These are phyloP conservation scores for Galerina marginata DNA, from an alignment of 768 basidiomycete species.

Conservation along the genomic window DNA sequence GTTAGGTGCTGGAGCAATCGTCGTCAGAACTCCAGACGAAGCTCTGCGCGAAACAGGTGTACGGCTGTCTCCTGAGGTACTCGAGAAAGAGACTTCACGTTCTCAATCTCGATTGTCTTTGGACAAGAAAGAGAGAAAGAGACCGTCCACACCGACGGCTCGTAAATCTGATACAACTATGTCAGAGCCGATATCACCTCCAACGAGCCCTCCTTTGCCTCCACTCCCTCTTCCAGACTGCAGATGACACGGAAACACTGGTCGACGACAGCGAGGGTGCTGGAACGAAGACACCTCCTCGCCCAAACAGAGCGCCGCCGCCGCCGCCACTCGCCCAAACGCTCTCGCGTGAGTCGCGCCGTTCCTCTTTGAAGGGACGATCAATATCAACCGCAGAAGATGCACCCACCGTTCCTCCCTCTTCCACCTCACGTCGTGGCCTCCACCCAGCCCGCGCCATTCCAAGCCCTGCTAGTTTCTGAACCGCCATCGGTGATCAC, in stretches of 20 bases:
- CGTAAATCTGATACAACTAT: slow-evolving; percentile 15
- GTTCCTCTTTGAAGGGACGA: slow-evolving; percentile 45
- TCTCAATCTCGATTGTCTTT: slow-evolving; percentile 6
- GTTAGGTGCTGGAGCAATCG: slow-evolving; percentile 73
- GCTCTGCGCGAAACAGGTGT: slow-evolving; percentile 62
- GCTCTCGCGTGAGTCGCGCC: slow-evolving; percentile 21
- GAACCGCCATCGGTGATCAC: slow-evolving; percentile 50
- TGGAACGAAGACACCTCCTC: slow-evolving; percentile 35
- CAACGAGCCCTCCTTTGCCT: slow-evolving; percentile 60
- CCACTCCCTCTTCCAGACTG: slow-evolving; percentile 50
- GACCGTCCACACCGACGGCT: slow-evolving; percentile 12
- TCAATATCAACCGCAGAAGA: slow-evolving; percentile 43
- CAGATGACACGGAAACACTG: slow-evolving; percentile 32
- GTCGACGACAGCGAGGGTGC: slow-evolving; percentile 31
- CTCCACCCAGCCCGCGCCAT: slow-evolving; percentile 57
- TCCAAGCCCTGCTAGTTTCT: slow-evolving; percentile 71
- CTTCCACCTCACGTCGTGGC: slow-evolving; percentile 50
- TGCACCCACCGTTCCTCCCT: slow-evolving; percentile 51
- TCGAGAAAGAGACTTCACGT: slow-evolving; percentile 2
- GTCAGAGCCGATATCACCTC: slow-evolving; percentile 34
- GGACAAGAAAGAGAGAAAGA: slow-evolving; percentile 21
- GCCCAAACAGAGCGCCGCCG: slow-evolving; percentile 37
- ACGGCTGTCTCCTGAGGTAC: slow-evolving; percentile 38
- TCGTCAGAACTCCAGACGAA: slow-evolving; percentile 83
- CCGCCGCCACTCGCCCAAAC: slow-evolving; percentile 28